Evolutionary conservation across 1,139 yeast genomes (phyloP).

Genomic region (Suhomyces guaymorum): DNA sequence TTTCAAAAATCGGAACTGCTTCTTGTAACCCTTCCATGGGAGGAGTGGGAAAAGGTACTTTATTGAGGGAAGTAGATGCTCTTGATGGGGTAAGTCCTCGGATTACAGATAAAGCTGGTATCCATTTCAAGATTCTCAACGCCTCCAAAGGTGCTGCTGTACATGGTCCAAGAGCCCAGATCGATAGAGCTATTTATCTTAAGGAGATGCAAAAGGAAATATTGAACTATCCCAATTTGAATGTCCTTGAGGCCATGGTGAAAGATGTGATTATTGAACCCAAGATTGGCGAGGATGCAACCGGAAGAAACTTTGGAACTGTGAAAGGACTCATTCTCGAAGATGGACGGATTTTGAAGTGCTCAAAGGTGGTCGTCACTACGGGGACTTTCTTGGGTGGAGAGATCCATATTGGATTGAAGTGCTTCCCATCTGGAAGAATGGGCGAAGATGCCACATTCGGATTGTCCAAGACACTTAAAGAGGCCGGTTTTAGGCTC

Average conservation of each 20-base stretch:
- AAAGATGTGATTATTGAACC: constrained; percentile 78
- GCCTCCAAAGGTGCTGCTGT: constrained; percentile 94
- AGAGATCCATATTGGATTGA: constrained; percentile 89
- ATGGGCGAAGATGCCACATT: constrained; percentile 91
- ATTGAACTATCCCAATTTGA: constrained; percentile 57
- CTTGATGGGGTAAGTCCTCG: constrained; percentile 87
- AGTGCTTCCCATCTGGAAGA: constrained; percentile 83
- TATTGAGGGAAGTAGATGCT: constrained; percentile 91
- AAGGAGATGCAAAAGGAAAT: constrained; percentile 77
- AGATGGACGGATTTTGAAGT: constrained; percentile 60
- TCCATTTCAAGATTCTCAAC: constrained; percentile 85
- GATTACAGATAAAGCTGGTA: constrained; percentile 89
- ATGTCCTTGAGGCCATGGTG: constrained; percentile 72
- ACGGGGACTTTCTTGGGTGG: constrained; percentile 96
- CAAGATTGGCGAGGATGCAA: constrained; percentile 21
- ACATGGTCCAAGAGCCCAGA: constrained; percentile 98
- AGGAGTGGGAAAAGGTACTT: constrained; percentile 96
- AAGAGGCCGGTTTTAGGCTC: constrained; percentile 73
- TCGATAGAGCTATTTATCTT: constrained; percentile 79
- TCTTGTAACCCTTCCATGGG: constrained; percentile 98
- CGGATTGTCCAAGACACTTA: constrained; percentile 80
- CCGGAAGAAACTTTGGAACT: constrained; percentile 41
- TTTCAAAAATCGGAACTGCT: constrained; percentile 83
- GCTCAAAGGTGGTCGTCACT: constrained; percentile 78
- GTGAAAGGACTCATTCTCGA: constrained; percentile 73